Base-by-base conservation (phyloP, 495 filamentous ascomycete species). In the Pseudoneurospora amorphoporcata region DNA sequence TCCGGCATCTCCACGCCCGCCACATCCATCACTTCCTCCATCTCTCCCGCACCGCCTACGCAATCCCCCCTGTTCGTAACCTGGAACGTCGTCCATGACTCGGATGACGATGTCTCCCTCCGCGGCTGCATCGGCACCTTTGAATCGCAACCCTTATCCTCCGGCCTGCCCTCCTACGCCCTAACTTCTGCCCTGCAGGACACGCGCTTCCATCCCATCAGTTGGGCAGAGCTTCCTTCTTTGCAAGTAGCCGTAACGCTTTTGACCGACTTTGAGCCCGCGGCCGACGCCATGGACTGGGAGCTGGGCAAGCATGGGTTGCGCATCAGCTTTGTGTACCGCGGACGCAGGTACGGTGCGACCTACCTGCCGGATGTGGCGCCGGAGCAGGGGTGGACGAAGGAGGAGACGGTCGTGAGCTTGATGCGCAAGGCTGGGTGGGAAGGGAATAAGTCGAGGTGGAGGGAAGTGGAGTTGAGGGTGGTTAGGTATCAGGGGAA, bases 51-150 rank as follows among this genome's bases (percentile, higher is more conserved):
- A 8, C 69, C 9, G 29, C 72, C n/a, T 78, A 82, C 75, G 79
- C 23, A 83, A 29, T 83, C 82, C 69, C 95, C 95, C 6, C 85
- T 99, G 16, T 99, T 99, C 79, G 92, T 99, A 16, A 98, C 95
- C 0, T 99, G 96, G 95, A 97, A 97, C 80, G 92, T 88, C 1
- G 70, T 92, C 38, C 88, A 16, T 32, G 53, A 65, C 4, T 72
- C 79, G 0, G 84, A 84, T 35, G 86, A 86, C 72, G 88, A 87
- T 37, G 70, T 76, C 74, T 90, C 89, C 75, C 86, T 99, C 17
- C 92, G 95, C 68, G 95, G 95, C 39, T 99, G 95, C 85, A 99
- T 99, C 77, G 95, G 95, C 74, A 99, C 95, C 0, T 98, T 98
- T 78, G 94, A 95, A 72, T 79, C 89, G 6, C 91, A 94, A 77